A percentile compares a stretch with the other conserved stretches of the same genome.
Conservation (phyloP, 108 stramenopile species). For the Chaetoceros tenuissimus region DNA sequence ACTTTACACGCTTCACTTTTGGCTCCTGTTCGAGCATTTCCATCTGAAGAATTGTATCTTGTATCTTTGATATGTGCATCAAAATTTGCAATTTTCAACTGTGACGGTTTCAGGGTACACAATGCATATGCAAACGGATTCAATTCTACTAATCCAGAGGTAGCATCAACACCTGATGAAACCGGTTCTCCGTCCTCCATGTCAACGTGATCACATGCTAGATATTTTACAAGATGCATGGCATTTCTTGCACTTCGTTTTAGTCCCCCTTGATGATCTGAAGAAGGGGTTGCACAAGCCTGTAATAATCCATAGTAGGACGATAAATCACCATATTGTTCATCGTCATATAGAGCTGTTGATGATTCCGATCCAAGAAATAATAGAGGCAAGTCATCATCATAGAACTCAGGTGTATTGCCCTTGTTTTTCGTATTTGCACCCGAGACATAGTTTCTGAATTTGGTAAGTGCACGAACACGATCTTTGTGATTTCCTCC, state of each 20-base stretch:
- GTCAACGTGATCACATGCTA: conserved; percentile 60
- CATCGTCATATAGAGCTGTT: conserved; percentile 42
- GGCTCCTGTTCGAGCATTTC: conserved; percentile 54
- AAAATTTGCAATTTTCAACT: conserved; percentile 44
- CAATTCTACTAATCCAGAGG: conserved; percentile 11
- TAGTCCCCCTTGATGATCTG: conserved; percentile 55
- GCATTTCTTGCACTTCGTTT: conserved; percentile 69
- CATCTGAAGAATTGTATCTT: conserved; percentile 14
- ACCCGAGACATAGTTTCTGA: conserved; percentile 64
- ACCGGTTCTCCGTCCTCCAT: conserved; percentile 19
- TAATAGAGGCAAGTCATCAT: conserved; percentile 72
- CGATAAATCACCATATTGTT: conserved; percentile 18
- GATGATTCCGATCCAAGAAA: conserved; percentile 64
- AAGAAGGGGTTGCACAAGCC: conserved; percentile 59
- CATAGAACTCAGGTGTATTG: conserved; percentile 77
- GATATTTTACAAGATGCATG: conserved; percentile 61
- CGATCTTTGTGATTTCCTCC: conserved; percentile 76
- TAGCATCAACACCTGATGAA: not conserved
- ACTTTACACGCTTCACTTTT: conserved; percentile 71
- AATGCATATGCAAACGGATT: conserved; percentile 64
- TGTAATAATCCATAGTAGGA: conserved; percentile 56
- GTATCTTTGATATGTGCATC: conserved; percentile 59
- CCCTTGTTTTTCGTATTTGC: conserved; percentile 9
- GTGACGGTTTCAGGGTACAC: conserved; percentile 40
- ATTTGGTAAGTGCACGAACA: conserved; percentile 67